These are phyloP conservation scores for Linnemannia hyalina DNA, from an alignment of 192 early-diverging fungal species.

Conservation along the genomic window DNA sequence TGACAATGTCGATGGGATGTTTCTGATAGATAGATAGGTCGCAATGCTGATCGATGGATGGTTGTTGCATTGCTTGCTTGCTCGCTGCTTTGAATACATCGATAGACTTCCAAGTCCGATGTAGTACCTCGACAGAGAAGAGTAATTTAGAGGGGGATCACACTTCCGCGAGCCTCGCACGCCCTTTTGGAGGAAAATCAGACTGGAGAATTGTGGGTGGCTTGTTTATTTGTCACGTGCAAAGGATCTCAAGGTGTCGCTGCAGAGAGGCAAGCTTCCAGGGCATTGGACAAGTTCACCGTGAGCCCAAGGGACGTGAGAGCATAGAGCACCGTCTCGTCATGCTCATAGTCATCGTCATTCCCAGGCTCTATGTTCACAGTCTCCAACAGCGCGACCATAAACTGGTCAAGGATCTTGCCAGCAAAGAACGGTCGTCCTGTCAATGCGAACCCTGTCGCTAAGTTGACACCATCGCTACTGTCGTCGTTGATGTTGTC, in stretches of 20 bases:
- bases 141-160: conserved; percentile 10
- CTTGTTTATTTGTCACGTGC: background rate
- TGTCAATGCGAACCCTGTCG: background rate
- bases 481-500: background rate
- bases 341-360: background rate
- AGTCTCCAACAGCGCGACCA: background rate
- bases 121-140: conserved; percentile 11
- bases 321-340: background rate
- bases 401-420: background rate
- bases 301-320: background rate
- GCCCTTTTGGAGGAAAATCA: background rate
- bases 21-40: background rate
- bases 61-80: background rate
- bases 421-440: background rate
- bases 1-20: background rate
- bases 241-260: background rate
- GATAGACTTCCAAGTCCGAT: background rate
- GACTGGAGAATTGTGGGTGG: background rate
- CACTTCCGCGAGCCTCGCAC: background rate
- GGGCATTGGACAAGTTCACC: conserved; percentile 22
- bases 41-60: conserved; percentile 12
- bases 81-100: background rate
- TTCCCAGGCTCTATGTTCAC: background rate
- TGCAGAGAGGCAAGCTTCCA: conserved; percentile 20
- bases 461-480: background rate